Percentiles rank a stretch among this genome's conserved stretches.
phyloP scores from a whole-genome alignment of 2,329 filamentous ascomycete species.

The Fusarium siculi region DNA sequence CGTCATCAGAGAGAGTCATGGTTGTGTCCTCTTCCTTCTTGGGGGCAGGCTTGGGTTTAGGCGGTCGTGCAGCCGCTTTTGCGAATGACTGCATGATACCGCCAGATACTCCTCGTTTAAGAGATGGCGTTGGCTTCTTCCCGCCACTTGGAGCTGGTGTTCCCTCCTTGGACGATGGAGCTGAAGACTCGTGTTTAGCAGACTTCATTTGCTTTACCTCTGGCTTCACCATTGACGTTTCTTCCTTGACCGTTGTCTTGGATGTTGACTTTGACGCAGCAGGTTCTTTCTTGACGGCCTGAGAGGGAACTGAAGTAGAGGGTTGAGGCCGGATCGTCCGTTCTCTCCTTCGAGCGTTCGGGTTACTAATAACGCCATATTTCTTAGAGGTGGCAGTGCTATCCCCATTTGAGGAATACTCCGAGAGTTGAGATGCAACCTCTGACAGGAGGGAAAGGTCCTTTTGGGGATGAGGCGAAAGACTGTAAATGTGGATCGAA shows the following conservation, averaged over 20 bases:
- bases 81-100: conserved; percentile 85
- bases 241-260: conserved; percentile 41
- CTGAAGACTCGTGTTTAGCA: conserved; percentile 47
- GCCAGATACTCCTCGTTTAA: conserved; percentile 68
- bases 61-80: conserved; percentile 59
- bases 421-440: conserved; percentile 70
- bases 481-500: conserved; percentile 88
- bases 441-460: conserved; percentile 79
- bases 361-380: conserved; percentile 82
- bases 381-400: conserved; percentile 66
- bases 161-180: conserved; percentile 37
- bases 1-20: conserved; percentile 53
- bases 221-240: conserved; percentile 13
- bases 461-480: conserved; percentile 75
- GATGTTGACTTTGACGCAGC: conserved; percentile 18
- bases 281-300: conserved; percentile 31
- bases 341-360: conserved; percentile 66
- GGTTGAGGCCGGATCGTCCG: conserved; percentile 50
- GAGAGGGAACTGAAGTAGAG: conserved; percentile 42
- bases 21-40: conserved; percentile 48
- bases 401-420: conserved; percentile 67
- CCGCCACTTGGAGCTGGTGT: conserved; percentile 41
- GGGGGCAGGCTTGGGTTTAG: conserved; percentile 60
- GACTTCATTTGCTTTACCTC: conserved; percentile 26
- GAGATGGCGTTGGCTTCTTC: conserved; percentile 50